Conservation (phyloP, 2,329 filamentous ascomycete genomes). For the Aspergillus pseudoglaucus region DNA sequence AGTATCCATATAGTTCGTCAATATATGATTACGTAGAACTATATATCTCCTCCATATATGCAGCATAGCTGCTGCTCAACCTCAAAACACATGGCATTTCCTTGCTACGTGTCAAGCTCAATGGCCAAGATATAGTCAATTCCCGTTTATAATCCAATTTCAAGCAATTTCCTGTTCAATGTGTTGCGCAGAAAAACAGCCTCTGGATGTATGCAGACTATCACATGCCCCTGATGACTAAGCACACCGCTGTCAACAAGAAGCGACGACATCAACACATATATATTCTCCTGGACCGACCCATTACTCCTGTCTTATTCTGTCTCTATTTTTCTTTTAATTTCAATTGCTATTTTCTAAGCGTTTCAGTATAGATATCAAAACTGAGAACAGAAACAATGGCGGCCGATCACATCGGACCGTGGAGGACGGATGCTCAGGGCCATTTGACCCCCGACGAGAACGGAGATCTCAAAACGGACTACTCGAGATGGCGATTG, state of each 20-base stretch:
- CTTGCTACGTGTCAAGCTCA: too few species aligned
- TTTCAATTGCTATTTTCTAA: not conserved
- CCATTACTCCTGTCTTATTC: not conserved
- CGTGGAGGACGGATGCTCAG: conserved; percentile 29
- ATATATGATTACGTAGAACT: too few species aligned
- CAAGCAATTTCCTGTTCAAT: too few species aligned
- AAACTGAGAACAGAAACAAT: conserved; percentile 7
- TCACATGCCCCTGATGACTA: not conserved
- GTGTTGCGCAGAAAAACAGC: too few species aligned
- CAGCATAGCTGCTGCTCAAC: too few species aligned
- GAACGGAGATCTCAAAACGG: conserved; percentile 54
- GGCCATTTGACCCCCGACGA: conserved; percentile 28
- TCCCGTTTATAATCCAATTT: too few species aligned
- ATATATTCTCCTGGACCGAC: not conserved
- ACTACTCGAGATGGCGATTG: conserved; percentile 77
- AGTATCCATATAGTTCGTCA: too few species aligned
- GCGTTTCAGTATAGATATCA: too few species aligned
- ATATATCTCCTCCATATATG: too few species aligned
- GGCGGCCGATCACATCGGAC: conserved; percentile 23
- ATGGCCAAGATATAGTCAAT: too few species aligned
- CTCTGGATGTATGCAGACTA: not conserved
- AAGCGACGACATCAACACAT: not conserved
- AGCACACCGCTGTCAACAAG: not conserved
- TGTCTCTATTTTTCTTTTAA: conserved; percentile 2
- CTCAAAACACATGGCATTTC: too few species aligned